Evolutionary conservation across 116 monocot species (phyloP).

Genomic region (Dioscorea cayenensis): DNA sequence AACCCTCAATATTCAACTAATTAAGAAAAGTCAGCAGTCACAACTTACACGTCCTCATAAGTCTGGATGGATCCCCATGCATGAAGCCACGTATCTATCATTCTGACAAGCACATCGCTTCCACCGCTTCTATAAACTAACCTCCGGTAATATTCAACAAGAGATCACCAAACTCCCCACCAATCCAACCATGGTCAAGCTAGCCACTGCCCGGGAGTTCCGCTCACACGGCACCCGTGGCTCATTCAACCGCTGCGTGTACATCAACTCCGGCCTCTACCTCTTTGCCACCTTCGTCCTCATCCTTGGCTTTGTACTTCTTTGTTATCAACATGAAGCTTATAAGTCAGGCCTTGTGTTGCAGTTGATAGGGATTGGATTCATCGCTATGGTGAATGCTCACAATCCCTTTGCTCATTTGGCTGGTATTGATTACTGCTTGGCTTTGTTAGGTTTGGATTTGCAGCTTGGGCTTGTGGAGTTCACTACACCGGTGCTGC

Average conservation of each 20-base stretch:
- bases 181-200: constrained; percentile 62
- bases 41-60: background rate
- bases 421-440: constrained; percentile 57
- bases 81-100: background rate
- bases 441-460: constrained; percentile 42
- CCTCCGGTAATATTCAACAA: too few species aligned
- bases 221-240: constrained; percentile 52
- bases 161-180: too few species aligned
- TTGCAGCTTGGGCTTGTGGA: constrained; percentile 67
- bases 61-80: background rate
- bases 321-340: constrained; percentile 6
- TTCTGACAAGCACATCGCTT: too few species aligned
- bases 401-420: constrained; percentile 71
- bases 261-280: constrained; percentile 74
- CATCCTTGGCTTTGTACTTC: constrained; percentile 34
- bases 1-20: too few species aligned
- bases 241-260: constrained; percentile 57
- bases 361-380: constrained; percentile 24
- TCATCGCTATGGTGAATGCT: constrained; percentile 30
- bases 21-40: too few species aligned
- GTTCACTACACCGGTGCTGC: constrained; percentile 46
- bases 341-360: constrained; percentile 39
- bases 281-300: constrained; percentile 56
- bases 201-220: constrained; percentile 60
- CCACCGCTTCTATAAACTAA: too few species aligned